A percentile compares a stretch with the other conserved stretches of the same genome.
Evolutionary conservation across 2,329 filamentous ascomycete genomes (phyloP).

Genomic region (Aureobasidium sp.): DNA sequence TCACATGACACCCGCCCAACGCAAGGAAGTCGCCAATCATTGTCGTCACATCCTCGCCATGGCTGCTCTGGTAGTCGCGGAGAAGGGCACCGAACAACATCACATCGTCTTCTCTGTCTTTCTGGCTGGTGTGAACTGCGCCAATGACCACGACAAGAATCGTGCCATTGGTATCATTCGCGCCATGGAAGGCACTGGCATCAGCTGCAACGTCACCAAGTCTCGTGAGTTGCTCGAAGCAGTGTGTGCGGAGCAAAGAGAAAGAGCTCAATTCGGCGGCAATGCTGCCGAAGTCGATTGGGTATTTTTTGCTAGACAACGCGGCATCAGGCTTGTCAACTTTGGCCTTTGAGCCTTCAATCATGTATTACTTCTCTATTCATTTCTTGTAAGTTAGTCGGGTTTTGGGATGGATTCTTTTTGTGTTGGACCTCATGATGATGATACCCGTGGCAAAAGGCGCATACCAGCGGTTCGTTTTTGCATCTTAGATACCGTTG

Average conservation of each 20-base stretch:
- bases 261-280: slow-evolving; percentile 30
- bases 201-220: slow-evolving; percentile 39
- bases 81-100: slow-evolving; percentile 12
- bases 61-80: slow-evolving; percentile 20
- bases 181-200: slow-evolving; percentile 37
- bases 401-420: background rate
- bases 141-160: slow-evolving; percentile 34
- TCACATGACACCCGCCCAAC: slow-evolving; percentile 15
- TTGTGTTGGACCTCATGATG: background rate
- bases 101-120: slow-evolving; percentile 46
- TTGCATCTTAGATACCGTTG: background rate
- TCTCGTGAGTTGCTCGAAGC: slow-evolving; percentile 37
- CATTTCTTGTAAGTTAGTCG: background rate
- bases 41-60: slow-evolving; percentile 35
- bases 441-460: background rate
- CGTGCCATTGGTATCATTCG: slow-evolving; percentile 40
- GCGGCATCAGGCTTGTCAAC: slow-evolving; percentile 40
- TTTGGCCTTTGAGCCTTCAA: slow-evolving; percentile 31
- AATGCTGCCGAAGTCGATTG: slow-evolving; percentile 41
- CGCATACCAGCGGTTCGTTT: background rate
- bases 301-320: slow-evolving; percentile 38
- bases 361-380: no score
- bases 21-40: slow-evolving; percentile 18
- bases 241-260: slow-evolving; percentile 40
- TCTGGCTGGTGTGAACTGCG: slow-evolving; percentile 41